A percentile compares a stretch with the other conserved stretches of the same genome.
Evolutionary conservation across 2,329 filamentous ascomycete genomes (phyloP).

Genomic region (Pseudogymnoascus sp.): DNA sequence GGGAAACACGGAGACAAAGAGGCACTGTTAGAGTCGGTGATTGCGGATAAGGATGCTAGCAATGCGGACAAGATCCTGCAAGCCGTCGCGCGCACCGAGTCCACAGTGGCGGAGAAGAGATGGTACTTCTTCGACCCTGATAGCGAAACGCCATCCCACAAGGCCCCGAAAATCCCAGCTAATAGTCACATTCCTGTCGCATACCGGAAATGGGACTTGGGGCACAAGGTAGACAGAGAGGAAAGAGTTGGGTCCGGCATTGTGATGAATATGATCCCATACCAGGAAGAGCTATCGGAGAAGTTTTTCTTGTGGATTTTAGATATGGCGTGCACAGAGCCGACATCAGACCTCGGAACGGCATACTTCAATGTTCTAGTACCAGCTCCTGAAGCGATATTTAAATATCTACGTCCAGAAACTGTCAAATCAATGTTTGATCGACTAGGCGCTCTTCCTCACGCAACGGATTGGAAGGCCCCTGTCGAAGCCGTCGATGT

Average conservation of each 20-base stretch:
- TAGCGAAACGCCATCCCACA: background rate
- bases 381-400: background rate
- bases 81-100: slow-evolving; percentile 55
- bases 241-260: background rate
- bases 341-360: background rate
- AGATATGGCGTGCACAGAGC: background rate
- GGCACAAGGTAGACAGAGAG: background rate
- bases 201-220: slow-evolving; percentile 17
- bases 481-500: background rate
- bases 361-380: background rate
- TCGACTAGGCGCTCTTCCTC: slow-evolving; percentile 11
- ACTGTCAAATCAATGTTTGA: slow-evolving; percentile 15
- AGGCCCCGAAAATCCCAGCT: slow-evolving; percentile 16
- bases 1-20: slow-evolving; percentile 13
- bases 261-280: background rate
- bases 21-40: slow-evolving; percentile 33
- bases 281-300: background rate
- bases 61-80: slow-evolving; percentile 42
- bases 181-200: slow-evolving; percentile 15
- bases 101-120: slow-evolving; percentile 41
- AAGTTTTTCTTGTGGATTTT: background rate
- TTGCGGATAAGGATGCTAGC: slow-evolving; percentile 35
- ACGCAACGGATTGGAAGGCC: background rate
- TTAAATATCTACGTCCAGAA: background rate
- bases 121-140: slow-evolving; percentile 50